A percentile compares a stretch with the other conserved stretches of the same genome.
phyloP scores from a whole-genome alignment of 2,329 filamentous ascomycete species.

The Phyllosticta paracitricarpa region DNA sequence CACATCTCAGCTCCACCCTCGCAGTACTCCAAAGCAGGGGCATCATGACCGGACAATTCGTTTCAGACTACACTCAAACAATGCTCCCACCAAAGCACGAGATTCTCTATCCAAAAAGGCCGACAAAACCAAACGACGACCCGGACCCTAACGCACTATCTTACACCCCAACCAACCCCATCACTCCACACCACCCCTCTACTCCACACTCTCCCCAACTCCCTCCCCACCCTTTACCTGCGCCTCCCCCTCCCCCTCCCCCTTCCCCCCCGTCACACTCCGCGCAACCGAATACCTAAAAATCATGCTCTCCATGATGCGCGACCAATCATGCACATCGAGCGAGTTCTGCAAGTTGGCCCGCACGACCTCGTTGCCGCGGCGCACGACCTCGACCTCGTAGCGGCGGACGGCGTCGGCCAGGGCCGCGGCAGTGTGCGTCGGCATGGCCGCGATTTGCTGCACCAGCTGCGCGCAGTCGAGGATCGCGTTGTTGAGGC shows the following conservation, averaged over 20 bases:
- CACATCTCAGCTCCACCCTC: no score
- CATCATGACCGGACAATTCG: no score
- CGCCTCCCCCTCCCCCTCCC: background rate
- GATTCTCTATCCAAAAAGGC: no score
- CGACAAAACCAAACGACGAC: no score
- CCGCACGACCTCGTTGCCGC: conserved; percentile 24
- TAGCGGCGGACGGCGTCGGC: conserved; percentile 13
- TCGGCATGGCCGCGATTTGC: conserved; percentile 12
- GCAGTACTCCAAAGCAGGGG: no score
- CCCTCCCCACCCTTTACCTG: no score
- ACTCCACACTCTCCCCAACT: no score
- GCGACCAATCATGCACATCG: conserved; percentile 29
- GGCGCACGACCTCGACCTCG: conserved; percentile 35
- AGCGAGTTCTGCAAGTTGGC: conserved; percentile 23
- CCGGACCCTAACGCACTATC: no score
- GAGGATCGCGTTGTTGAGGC: conserved; percentile 38
- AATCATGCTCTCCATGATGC: conserved; percentile 23
- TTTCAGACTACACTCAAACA: no score
- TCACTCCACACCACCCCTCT: no score
- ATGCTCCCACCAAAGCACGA: no score
- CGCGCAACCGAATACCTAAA: conserved; percentile 23
- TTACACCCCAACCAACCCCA: no score
- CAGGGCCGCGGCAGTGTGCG: background rate
- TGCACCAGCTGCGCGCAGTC: conserved; percentile 33
- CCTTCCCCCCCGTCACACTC: background rate